Base-by-base conservation (phyloP, 1,284 basidiomycete genomes). In the Cutaneotrichosporon dermatis region DNA sequence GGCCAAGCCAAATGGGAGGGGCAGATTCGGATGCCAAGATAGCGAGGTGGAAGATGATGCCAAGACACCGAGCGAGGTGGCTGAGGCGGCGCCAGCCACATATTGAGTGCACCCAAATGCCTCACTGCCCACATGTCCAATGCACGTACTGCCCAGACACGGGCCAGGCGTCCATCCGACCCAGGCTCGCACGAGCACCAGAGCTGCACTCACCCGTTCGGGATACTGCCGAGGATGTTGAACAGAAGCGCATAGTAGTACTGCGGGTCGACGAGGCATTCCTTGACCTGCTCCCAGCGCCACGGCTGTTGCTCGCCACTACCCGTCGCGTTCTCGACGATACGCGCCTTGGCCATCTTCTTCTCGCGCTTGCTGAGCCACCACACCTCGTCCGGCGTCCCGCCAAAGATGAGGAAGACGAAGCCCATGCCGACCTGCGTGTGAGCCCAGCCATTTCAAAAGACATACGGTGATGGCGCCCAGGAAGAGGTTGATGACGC, bases 401-500 rank as follows among this genome's bases (percentile, higher is more conserved):
- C 70, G 25, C 66, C 50, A 35, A 70, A 60, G 54, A 69, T 53
- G 54, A 66, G 57, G 46, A 69, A 62, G 46, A 69, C 51, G 42
- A 70, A 50, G 34, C 64, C 64, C 49, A 65, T 53, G 45, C 58
- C 60, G 43, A 70, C 58, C 62, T 46, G 44, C n/a, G 39, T 15
- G 15, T 46, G 6, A 46, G 16, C 25, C 13, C 4, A 44, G 7
- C 25, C 3, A 25, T 3, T 3, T 25, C 25, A 25, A 3, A 25
- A 25, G 43, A 6, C 44, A 4, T 5, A 46, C 54, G n/a, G 70
- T 72, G n/a, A 61, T 46, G 8, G 54, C 63, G 25, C 70, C 70
- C 16, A 72, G 66, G 66, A 72, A 72, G 43, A 66, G 66, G 60
- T 68, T 68, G 65, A 72, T 72, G 10, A 66, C 68, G 11, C 69